phyloP scores from a whole-genome alignment of 2,329 filamentous ascomycete genomes.

The Penicillium verrucosum region DNA sequence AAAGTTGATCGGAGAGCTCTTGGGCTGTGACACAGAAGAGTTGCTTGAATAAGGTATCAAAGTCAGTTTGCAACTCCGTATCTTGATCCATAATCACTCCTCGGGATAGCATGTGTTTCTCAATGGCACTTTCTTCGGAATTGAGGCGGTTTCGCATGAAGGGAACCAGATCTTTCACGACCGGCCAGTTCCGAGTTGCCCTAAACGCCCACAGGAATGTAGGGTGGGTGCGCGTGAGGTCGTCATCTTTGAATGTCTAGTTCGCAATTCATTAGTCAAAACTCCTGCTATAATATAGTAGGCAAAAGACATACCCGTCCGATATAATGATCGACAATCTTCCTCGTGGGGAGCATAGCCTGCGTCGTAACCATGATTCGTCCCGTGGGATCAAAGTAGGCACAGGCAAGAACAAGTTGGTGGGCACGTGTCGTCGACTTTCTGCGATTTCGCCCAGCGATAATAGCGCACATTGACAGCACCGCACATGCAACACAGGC shows the following conservation, averaged over 20 bases:
- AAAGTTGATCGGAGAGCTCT: slow-evolving; percentile 66
- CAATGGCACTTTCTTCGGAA: slow-evolving; percentile 45
- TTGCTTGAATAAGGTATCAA: slow-evolving; percentile 74
- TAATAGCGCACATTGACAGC: slow-evolving; percentile 55
- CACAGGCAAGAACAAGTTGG: slow-evolving; percentile 52
- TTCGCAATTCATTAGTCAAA: slow-evolving; percentile 17
- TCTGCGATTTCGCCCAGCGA: slow-evolving; percentile 53
- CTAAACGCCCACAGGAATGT: slow-evolving; percentile 87
- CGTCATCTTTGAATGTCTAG: slow-evolving; percentile 62
- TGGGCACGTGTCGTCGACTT: slow-evolving; percentile 59
- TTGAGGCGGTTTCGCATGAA: slow-evolving; percentile 71
- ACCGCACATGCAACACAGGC: slow-evolving; percentile 61
- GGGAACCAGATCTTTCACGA: slow-evolving; percentile 64
- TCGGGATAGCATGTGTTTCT: slow-evolving; percentile 51
- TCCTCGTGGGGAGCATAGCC: slow-evolving; percentile 49
- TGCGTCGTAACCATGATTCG: slow-evolving; percentile 48
- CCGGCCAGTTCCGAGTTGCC: slow-evolving; percentile 72
- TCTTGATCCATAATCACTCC: slow-evolving; percentile 30
- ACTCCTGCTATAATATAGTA: not conserved
- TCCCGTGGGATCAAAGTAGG: slow-evolving; percentile 44
- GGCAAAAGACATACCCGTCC: slow-evolving; percentile 51
- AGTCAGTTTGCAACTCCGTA: slow-evolving; percentile 63
- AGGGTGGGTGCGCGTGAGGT: slow-evolving; percentile 71
- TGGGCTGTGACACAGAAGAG: slow-evolving; percentile 77
- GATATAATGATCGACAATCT: slow-evolving; percentile 75